phyloP scores from a whole-genome alignment of 306 rosid genomes.

The Ormosia emarginata region DNA sequence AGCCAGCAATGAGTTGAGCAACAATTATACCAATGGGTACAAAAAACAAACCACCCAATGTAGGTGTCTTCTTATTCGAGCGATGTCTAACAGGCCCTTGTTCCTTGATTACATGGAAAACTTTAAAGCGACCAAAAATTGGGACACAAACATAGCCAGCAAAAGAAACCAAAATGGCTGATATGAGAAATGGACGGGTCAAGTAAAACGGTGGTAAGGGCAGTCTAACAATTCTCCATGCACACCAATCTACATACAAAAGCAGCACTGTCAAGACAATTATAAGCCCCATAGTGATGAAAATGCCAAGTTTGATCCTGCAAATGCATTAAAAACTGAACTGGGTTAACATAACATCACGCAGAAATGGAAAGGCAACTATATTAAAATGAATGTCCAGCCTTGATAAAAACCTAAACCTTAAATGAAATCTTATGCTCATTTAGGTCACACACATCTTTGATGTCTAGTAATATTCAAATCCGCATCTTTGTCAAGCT shows the following conservation, averaged over 20 bases:
- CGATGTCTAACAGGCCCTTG: constrained; percentile 53
- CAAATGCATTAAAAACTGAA: constrained; percentile 26
- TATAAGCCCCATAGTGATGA: constrained; percentile 60
- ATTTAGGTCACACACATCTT: constrained; percentile 12
- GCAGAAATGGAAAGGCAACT: background rate
- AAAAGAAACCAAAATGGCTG: constrained; percentile 67
- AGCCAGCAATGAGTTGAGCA: constrained; percentile 50
- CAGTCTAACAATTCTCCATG: constrained; percentile 84
- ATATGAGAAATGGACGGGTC: constrained; percentile 75
- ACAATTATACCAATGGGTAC: constrained; percentile 77
- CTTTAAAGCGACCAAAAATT: constrained; percentile 52
- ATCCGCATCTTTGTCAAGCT: background rate
- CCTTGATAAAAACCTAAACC: background rate
- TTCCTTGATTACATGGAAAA: constrained; percentile 54
- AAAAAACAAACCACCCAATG: constrained; percentile 91
- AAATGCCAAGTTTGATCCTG: constrained; percentile 70
- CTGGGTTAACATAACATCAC: constrained; percentile 24
- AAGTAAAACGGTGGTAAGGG: constrained; percentile 77
- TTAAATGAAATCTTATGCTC: background rate
- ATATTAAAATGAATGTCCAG: background rate
- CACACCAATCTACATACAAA: constrained; percentile 84
- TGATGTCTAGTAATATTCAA: background rate
- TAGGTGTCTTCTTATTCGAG: constrained; percentile 59
- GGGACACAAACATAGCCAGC: constrained; percentile 90
- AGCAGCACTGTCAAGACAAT: constrained; percentile 54